These are phyloP conservation scores for Stenogyne calaminthoides DNA, from an alignment of 305 asterid genomes.

Conservation along the genomic window DNA sequence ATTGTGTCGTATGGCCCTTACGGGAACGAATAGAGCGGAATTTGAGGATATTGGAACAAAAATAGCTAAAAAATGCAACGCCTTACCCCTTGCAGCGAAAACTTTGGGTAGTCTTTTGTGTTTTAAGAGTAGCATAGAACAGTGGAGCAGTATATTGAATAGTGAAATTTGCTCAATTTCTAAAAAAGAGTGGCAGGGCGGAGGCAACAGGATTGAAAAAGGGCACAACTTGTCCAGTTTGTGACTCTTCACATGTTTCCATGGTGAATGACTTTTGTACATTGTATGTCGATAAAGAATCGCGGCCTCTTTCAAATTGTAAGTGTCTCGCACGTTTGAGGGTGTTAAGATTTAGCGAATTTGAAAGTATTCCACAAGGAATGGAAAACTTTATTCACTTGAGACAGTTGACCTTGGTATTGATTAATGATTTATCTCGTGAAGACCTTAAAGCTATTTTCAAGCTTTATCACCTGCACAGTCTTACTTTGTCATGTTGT, in stretches of 20 bases:
- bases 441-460: too few relatives aligned
- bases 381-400: background rate
- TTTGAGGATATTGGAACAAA: slow-evolving; percentile 23
- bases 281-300: background rate
- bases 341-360: background rate
- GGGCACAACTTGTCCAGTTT: too few relatives aligned
- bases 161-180: too few relatives aligned
- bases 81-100: slow-evolving; percentile 39
- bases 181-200: too few relatives aligned
- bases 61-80: slow-evolving; percentile 37
- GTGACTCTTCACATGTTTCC: too few relatives aligned
- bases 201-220: too few relatives aligned
- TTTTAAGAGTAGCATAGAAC: slow-evolving; percentile 18
- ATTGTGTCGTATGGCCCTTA: slow-evolving; percentile 14
- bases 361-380: background rate
- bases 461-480: too few relatives aligned
- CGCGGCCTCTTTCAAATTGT: background rate
- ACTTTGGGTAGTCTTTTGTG: slow-evolving; percentile 32
- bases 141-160: slow-evolving; percentile 28
- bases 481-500: too few relatives aligned
- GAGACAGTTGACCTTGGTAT: background rate
- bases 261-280: background rate
- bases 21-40: slow-evolving; percentile 5
- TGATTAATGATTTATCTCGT: too few relatives aligned
- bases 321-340: background rate